Percentiles rank a stretch among this genome's conserved stretches.
These are phyloP conservation scores for Apiospora phragmitis DNA, from an alignment of 2,329 filamentous ascomycete species.

Conservation along the genomic window DNA sequence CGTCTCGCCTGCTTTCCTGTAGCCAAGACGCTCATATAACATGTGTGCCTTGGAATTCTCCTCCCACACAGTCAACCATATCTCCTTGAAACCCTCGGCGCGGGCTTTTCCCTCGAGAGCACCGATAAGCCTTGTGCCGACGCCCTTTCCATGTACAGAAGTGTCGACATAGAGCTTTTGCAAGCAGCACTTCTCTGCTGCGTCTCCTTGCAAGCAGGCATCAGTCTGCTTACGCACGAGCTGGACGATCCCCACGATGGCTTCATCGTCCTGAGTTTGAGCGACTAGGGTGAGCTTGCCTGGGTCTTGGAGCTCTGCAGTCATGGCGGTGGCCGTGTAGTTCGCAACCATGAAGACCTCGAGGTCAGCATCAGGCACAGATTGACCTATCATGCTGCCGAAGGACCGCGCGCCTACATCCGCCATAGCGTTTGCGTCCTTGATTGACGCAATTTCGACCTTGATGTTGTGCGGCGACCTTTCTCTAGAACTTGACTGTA, in stretches of 20 bases:
- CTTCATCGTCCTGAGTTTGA: neutral
- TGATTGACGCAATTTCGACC: neutral
- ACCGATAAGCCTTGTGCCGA: conserved; percentile 28
- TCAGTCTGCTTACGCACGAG: neutral
- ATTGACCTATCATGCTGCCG: neutral
- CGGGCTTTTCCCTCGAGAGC: conserved; percentile 26
- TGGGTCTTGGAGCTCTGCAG: neutral
- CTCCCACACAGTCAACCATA: conserved; percentile 33
- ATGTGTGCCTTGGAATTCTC: conserved; percentile 22
- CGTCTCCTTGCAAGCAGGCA: neutral
- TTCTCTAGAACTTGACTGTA: neutral
- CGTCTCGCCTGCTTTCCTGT: conserved; percentile 21
- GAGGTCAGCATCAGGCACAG: neutral
- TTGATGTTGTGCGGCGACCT: neutral
- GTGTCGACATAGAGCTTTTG: conserved; percentile 30
- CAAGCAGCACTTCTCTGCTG: conserved; percentile 22
- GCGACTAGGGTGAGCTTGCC: neutral
- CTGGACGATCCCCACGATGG: neutral
- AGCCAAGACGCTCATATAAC: conserved; percentile 27
- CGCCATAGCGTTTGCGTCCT: neutral
- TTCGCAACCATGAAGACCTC: neutral
- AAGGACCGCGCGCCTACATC: neutral
- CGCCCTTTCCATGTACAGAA: conserved; percentile 27
- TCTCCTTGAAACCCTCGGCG: conserved; percentile 24
- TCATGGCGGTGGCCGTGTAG: neutral